Percentiles rank a stretch among this genome's conserved stretches.
These are phyloP conservation scores for Lasiodiplodia citricola DNA, from an alignment of 2,329 filamentous ascomycete species.

Conservation along the genomic window DNA sequence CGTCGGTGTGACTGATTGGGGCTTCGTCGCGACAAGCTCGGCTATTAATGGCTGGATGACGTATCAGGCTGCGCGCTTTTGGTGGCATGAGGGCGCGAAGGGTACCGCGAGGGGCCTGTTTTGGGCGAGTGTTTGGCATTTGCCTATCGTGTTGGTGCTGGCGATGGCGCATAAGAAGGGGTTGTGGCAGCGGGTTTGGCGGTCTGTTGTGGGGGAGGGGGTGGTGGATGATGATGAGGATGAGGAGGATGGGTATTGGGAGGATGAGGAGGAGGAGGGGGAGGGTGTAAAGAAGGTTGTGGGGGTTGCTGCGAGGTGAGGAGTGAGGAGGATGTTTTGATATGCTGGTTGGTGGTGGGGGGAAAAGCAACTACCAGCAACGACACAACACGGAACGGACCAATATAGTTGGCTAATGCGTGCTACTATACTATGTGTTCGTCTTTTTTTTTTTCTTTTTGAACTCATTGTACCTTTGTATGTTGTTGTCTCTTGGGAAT, in stretches of 20 bases:
- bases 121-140: slow-evolving; percentile 97
- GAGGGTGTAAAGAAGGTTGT: neutral
- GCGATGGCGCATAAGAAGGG: slow-evolving; percentile 94
- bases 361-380: neutral
- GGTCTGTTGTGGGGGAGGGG: slow-evolving; percentile 64
- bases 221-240: slow-evolving; percentile 60
- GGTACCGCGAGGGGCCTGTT: slow-evolving; percentile 86
- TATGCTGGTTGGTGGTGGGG: neutral
- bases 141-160: slow-evolving; percentile 86
- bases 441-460: neutral
- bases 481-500: neutral
- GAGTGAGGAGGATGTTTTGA: neutral
- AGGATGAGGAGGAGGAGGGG: slow-evolving; percentile 24
- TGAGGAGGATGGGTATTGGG: slow-evolving; percentile 60
- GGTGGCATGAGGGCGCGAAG: slow-evolving; percentile 75
- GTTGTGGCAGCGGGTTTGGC: slow-evolving; percentile 83
- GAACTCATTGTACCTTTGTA: neutral
- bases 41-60: slow-evolving; percentile 87
- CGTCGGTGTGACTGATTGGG: slow-evolving; percentile 81
- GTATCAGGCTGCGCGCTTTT: slow-evolving; percentile 80
- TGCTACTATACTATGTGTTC: no score
- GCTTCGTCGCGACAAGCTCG: slow-evolving; percentile 79
- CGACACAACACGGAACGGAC: no score
- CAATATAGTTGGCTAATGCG: no score
- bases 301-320: slow-evolving; percentile 4